Evolutionary conservation across 208 protist genomes (phyloP).

Genomic region (Acanthamoeba rhysodes): DNA sequence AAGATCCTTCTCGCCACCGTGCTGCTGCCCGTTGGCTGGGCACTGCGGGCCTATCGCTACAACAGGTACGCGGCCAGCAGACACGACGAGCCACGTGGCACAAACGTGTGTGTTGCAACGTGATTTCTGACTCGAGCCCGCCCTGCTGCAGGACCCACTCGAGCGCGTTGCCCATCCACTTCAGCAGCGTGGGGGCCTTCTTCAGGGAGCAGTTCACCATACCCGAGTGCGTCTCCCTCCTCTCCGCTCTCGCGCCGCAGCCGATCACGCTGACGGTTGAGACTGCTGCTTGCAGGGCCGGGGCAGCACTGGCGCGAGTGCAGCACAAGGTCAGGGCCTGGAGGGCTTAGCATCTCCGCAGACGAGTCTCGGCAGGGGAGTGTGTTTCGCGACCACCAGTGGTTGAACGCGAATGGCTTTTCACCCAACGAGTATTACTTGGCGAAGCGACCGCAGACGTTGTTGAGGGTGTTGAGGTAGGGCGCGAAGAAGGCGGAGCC

Average conservation of each 20-base stretch:
- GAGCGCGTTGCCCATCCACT: neutral
- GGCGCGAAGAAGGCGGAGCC: neutral
- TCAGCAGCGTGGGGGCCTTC: neutral
- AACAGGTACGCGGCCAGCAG: slow-evolving; percentile 16
- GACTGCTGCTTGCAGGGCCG: too few relatives aligned
- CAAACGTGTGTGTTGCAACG: neutral
- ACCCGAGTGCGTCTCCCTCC: neutral
- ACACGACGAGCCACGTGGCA: neutral
- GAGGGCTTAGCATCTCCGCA: too few relatives aligned
- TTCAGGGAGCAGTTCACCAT: neutral
- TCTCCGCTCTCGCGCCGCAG: neutral
- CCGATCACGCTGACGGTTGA: too few relatives aligned
- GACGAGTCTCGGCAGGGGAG: too few relatives aligned
- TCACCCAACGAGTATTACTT: too few relatives aligned
- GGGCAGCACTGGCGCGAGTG: too few relatives aligned
- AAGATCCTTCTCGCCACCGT: slow-evolving; percentile 58
- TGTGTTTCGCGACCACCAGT: too few relatives aligned
- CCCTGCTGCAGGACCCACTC: neutral
- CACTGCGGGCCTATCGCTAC: neutral
- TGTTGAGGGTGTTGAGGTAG: slow-evolving; percentile 45
- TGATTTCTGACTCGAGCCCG: neutral
- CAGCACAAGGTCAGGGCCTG: too few relatives aligned
- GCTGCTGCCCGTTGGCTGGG: slow-evolving; percentile 53
- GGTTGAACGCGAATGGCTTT: neutral
- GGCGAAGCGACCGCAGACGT: slow-evolving; percentile 45